A percentile compares a stretch with the other conserved stretches of the same genome.
phyloP scores from a whole-genome alignment of 345 rosid genomes.

The Arabis hirsuta region DNA sequence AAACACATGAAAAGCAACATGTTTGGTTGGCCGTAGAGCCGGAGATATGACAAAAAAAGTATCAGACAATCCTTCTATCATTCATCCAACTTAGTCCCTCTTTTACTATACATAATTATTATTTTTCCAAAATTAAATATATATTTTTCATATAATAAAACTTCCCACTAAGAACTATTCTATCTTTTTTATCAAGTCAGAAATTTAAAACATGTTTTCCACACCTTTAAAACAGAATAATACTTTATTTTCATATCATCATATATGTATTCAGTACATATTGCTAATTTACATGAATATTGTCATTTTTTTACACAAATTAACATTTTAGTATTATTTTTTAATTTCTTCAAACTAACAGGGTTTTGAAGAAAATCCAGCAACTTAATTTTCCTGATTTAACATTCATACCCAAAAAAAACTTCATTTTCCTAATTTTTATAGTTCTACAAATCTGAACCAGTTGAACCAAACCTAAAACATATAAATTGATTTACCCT shows the following conservation, averaged over 20 bases:
- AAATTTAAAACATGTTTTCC: conserved; percentile 36
- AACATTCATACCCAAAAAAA: no score
- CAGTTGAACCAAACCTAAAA: neutral
- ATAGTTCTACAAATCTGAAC: neutral
- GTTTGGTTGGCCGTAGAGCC: conserved; percentile 40
- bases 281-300: neutral
- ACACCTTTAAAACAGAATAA: conserved; percentile 9
- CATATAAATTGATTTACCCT: neutral
- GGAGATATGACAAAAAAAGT: conserved; percentile 33
- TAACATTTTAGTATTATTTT: neutral
- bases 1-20: conserved; percentile 44
- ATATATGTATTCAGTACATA: neutral
- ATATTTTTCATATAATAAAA: neutral
- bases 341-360: no score
- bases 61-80: conserved; percentile 39
- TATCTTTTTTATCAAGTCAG: conserved; percentile 27
- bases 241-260: neutral
- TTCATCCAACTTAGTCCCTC: conserved; percentile 34
- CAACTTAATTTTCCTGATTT: neutral
- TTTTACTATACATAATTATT: conserved; percentile 30
- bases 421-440: no score
- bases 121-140: neutral
- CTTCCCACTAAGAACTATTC: conserved; percentile 10
- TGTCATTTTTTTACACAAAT: neutral
- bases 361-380: no score